phyloP scores from a whole-genome alignment of 108 stramenopile genomes.

The Bacterosira constricta region DNA sequence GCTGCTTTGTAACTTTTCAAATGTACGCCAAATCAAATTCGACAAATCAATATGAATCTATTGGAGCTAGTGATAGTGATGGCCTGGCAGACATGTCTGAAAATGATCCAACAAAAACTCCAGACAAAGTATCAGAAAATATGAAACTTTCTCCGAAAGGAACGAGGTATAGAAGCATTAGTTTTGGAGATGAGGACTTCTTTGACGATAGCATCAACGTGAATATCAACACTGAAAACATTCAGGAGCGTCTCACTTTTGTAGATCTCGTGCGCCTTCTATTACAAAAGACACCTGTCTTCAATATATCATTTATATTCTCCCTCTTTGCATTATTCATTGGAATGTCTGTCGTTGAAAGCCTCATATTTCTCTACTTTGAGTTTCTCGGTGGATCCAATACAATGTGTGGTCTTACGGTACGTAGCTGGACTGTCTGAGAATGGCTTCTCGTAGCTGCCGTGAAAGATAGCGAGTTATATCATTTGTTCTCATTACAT shows the following conservation, averaged over 20 bases:
- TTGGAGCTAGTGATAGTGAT: not conserved
- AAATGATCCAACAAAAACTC: conserved; percentile 10
- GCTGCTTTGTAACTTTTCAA: conserved; percentile 31
- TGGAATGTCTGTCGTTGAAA: conserved; percentile 59
- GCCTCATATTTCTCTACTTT: conserved; percentile 59
- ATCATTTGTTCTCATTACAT: too few species aligned
- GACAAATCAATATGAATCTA: not conserved
- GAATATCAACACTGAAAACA: not conserved
- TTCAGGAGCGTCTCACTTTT: conserved; percentile 3
- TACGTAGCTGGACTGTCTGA: too few species aligned
- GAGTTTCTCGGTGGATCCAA: conserved; percentile 50
- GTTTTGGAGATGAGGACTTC: not conserved
- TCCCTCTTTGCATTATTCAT: conserved; percentile 50
- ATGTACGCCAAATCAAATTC: conserved; percentile 37
- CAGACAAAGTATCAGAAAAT: conserved; percentile 9
- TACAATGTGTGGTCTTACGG: conserved; percentile 51
- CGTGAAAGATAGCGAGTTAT: too few species aligned
- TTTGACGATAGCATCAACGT: not conserved
- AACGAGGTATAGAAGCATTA: not conserved
- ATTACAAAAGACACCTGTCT: conserved; percentile 17
- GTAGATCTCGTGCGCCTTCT: conserved; percentile 14
- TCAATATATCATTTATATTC: conserved; percentile 38
- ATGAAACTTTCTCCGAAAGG: not conserved
- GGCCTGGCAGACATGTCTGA: not conserved
- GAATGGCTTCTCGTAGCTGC: too few species aligned